A percentile compares a stretch with the other conserved stretches of the same genome.
Evolutionary conservation across 192 early-diverging fungal genomes (phyloP).

Genomic region (Funneliformis mosseae): DNA sequence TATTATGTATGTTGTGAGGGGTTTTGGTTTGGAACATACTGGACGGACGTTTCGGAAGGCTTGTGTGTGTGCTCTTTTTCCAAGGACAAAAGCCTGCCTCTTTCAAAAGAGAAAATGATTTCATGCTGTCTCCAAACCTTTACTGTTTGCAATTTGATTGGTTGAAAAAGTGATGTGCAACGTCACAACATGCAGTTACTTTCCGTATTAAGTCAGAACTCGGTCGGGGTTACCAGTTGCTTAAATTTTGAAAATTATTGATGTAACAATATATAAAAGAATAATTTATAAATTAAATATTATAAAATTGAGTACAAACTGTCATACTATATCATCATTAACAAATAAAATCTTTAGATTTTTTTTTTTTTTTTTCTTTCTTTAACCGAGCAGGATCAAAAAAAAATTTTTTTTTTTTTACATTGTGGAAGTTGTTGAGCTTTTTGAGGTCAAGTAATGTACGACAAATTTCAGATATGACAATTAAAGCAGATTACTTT

Average conservation of each 20-base stretch:
- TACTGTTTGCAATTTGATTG: conserved; percentile 14
- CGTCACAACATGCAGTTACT: conserved; percentile 24
- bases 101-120: conserved; percentile 30
- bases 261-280: background rate
- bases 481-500: background rate
- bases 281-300: background rate
- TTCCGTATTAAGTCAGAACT: background rate
- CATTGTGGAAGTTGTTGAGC: background rate
- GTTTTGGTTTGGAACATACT: conserved; percentile 24
- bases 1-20: conserved; percentile 22
- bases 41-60: conserved; percentile 22
- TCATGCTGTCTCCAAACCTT: conserved; percentile 28
- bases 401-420: background rate
- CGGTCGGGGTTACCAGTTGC: conserved; percentile 3
- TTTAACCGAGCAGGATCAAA: background rate
- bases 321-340: background rate
- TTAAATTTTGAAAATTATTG: background rate
- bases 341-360: no score
- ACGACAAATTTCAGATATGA: background rate
- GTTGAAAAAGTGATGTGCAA: conserved; percentile 9
- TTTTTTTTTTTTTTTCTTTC: background rate
- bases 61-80: conserved; percentile 25
- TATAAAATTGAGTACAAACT: background rate
- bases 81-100: conserved; percentile 25
- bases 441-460: background rate